phyloP scores from a whole-genome alignment of 106 monocot species.

The Allium cepa region DNA sequence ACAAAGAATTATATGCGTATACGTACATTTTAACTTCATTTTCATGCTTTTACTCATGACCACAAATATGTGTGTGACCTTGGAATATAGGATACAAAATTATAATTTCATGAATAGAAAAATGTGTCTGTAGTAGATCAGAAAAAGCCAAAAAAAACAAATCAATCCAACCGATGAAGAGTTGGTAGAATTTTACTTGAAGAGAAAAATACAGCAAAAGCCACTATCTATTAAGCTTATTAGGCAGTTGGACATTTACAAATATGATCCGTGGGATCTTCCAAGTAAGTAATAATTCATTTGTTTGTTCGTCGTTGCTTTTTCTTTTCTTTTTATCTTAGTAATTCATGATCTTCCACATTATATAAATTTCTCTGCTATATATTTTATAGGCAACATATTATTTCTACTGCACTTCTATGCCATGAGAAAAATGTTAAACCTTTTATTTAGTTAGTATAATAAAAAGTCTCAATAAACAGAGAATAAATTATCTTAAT shows the following conservation, averaged over 20 bases:
- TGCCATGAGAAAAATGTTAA: not conserved
- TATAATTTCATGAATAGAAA: no score
- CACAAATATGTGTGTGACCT: no score
- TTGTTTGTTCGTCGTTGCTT: not conserved
- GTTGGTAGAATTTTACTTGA: conserved; percentile 69
- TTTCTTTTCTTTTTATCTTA: conserved; percentile 2
- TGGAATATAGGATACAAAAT: no score
- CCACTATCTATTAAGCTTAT: conserved; percentile 77
- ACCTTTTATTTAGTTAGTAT: not conserved
- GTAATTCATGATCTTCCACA: not conserved
- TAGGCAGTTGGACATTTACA: conserved; percentile 86
- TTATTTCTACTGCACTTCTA: not conserved
- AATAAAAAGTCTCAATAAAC: not conserved
- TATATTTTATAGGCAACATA: conserved; percentile 1
- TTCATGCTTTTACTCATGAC: no score
- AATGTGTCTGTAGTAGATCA: no score
- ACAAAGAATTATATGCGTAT: no score
- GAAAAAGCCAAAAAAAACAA: no score
- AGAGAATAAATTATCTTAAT: not conserved
- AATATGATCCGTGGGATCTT: conserved; percentile 92
- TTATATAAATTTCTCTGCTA: not conserved
- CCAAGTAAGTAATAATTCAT: conserved; percentile 47
- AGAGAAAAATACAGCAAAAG: conserved; percentile 73
- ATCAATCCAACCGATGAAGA: conserved; percentile 90
- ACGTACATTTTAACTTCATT: no score